A percentile compares a stretch with the other conserved stretches of the same genome.
phyloP scores from a whole-genome alignment of 73 alveolate genomes.

The Paraurostyla sp. region DNA sequence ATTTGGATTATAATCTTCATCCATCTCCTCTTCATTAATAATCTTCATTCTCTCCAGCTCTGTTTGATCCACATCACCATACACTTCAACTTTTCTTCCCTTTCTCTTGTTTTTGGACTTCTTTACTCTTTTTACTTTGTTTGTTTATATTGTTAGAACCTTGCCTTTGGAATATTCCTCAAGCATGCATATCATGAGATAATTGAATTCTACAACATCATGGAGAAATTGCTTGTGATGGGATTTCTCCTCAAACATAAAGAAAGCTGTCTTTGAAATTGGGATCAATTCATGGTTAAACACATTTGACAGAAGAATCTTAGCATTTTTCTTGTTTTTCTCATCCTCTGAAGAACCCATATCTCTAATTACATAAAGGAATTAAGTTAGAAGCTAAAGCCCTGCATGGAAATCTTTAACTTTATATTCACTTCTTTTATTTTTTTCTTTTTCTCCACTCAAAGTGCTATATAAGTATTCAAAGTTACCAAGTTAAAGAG shows the following conservation, averaged over 20 bases:
- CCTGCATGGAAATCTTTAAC: slow-evolving; percentile 70
- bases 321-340: slow-evolving; percentile 68
- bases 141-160: slow-evolving; percentile 73
- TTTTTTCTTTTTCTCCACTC: slow-evolving; percentile 54
- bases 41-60: slow-evolving; percentile 52
- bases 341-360: slow-evolving; percentile 73
- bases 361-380: slow-evolving; percentile 69
- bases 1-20: slow-evolving; percentile 53
- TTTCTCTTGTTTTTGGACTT: slow-evolving; percentile 15
- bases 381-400: slow-evolving; percentile 60
- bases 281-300: slow-evolving; percentile 67
- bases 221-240: slow-evolving; percentile 60
- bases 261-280: slow-evolving; percentile 51
- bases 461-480: slow-evolving; percentile 71
- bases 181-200: slow-evolving; percentile 69
- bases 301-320: slow-evolving; percentile 66
- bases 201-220: slow-evolving; percentile 71
- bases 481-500: slow-evolving; percentile 72
- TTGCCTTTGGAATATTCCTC: slow-evolving; percentile 79
- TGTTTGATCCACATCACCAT: slow-evolving; percentile 22
- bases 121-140: slow-evolving; percentile 49
- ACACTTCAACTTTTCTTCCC: background rate
- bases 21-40: slow-evolving; percentile 44
- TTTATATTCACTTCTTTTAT: slow-evolving; percentile 59
- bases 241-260: slow-evolving; percentile 33